Evolutionary conservation across 257 asterid species (phyloP).

Genomic region (Solanum gandarillasii): DNA sequence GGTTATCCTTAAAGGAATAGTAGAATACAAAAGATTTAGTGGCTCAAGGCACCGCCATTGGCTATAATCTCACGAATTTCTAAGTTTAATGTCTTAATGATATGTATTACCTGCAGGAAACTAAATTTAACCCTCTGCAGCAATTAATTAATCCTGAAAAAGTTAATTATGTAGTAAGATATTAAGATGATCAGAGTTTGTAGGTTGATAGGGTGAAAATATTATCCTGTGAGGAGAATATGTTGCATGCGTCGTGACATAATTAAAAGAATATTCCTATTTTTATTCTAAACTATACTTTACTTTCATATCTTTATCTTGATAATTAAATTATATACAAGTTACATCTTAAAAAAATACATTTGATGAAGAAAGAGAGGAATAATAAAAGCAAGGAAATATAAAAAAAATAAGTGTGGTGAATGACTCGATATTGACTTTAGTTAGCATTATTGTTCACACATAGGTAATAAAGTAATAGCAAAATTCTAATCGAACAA

Average conservation of each 20-base stretch:
- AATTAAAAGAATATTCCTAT: slow-evolving; percentile 19
- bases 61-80: neutral
- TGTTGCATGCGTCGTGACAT: neutral
- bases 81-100: slow-evolving; percentile 4
- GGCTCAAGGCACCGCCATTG: slow-evolving; percentile 33
- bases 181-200: slow-evolving; percentile 5
- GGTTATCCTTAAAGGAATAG: neutral
- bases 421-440: neutral
- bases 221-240: slow-evolving; percentile 12
- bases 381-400: neutral
- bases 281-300: neutral
- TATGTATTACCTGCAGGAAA: slow-evolving; percentile 18
- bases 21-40: slow-evolving; percentile 10
- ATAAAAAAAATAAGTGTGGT: neutral
- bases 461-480: neutral
- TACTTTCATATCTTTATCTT: neutral
- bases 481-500: neutral
- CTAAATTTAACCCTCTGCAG: no score
- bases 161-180: neutral
- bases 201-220: slow-evolving; percentile 22
- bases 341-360: neutral
- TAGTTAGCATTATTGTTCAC: neutral
- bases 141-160: neutral
- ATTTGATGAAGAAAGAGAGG: neutral
- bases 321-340: neutral